Evolutionary conservation across 2,329 filamentous ascomycete species (phyloP).

Genomic region (Paracorniculantispora psalliotae): DNA sequence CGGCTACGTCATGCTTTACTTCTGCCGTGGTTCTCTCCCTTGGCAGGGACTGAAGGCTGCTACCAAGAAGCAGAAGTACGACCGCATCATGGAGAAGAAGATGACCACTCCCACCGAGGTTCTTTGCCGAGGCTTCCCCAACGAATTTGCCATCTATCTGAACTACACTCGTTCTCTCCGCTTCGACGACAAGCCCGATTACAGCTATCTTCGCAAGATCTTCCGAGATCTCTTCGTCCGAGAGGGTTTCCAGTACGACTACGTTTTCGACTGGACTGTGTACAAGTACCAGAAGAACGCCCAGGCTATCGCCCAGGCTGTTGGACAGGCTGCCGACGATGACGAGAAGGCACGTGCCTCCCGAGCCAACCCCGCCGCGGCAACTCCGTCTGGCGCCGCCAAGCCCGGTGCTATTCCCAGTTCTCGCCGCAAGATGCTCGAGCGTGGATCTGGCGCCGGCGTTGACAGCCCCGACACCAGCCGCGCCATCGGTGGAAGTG

Average conservation of each 20-base stretch:
- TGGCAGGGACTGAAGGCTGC: conserved; percentile 99
- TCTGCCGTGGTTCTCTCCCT: conserved; percentile 96
- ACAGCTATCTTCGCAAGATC: conserved; percentile 99
- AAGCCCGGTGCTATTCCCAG: conserved; percentile 71
- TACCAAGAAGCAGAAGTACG: conserved; percentile 99
- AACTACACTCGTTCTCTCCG: conserved; percentile 98
- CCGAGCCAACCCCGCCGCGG: conserved; percentile 61
- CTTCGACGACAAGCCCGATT: conserved; percentile 99
- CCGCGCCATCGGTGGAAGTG: conserved; percentile 73
- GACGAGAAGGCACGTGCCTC: conserved; percentile 69
- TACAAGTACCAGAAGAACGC: conserved; percentile 99
- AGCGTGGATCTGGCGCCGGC: conserved; percentile 53
- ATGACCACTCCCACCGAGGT: conserved; percentile 99
- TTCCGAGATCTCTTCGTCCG: conserved; percentile 99
- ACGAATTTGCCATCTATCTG: conserved; percentile 98
- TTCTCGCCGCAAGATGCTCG: conserved; percentile 80
- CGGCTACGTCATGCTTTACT: conserved; percentile 99
- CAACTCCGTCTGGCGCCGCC: conserved; percentile 56
- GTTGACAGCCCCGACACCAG: conserved; percentile 67
- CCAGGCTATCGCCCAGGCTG: conserved; percentile 83
- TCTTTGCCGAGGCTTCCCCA: conserved; percentile 97
- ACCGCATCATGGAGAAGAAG: conserved; percentile 99
- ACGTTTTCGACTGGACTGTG: conserved; percentile 99
- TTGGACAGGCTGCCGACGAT: conserved; percentile 61
- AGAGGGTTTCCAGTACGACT: conserved; percentile 99